Percentiles rank a stretch among this genome's conserved stretches.
phyloP scores from a whole-genome alignment of 768 basidiomycete species.

The Podaxis sp. region DNA sequence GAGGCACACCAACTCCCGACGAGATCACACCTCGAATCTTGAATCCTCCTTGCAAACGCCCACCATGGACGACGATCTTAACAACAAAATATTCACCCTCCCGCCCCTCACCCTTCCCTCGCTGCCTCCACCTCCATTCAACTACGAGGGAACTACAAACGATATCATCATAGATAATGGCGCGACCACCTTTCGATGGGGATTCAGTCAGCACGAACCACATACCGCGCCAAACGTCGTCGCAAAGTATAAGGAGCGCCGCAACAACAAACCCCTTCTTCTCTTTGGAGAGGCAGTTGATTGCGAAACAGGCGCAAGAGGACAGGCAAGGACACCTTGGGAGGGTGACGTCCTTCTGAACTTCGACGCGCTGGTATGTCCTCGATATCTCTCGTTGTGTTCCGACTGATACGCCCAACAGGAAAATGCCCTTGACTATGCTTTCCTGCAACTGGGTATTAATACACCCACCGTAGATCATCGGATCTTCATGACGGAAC shows the following conservation, averaged over 20 bases:
- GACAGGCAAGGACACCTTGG: conserved; percentile 81
- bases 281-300: conserved; percentile 90
- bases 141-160: conserved; percentile 53
- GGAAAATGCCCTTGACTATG: conserved; percentile 95
- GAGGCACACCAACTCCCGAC: background rate
- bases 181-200: conserved; percentile 78
- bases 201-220: conserved; percentile 64
- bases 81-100: conserved; percentile 9
- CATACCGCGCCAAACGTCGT: conserved; percentile 68
- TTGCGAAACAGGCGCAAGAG: conserved; percentile 78
- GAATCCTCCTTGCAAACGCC: background rate
- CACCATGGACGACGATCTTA: conserved; percentile 6
- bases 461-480: conserved; percentile 75
- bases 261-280: conserved; percentile 75
- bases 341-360: conserved; percentile 93
- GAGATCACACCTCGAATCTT: background rate
- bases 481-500: conserved; percentile 92
- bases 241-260: conserved; percentile 88
- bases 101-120: conserved; percentile 16
- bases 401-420: conserved; percentile 37
- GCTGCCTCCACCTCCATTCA: conserved; percentile 24
- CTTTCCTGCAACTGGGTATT: conserved; percentile 84
- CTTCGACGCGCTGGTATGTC: conserved; percentile 87
- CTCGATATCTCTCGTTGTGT: conserved; percentile 12
- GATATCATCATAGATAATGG: conserved; percentile 86